Percentiles rank a stretch among this genome's conserved stretches.
These are phyloP conservation scores for Hibiscus tridactylites DNA, from an alignment of 345 rosid species.

Conservation along the genomic window DNA sequence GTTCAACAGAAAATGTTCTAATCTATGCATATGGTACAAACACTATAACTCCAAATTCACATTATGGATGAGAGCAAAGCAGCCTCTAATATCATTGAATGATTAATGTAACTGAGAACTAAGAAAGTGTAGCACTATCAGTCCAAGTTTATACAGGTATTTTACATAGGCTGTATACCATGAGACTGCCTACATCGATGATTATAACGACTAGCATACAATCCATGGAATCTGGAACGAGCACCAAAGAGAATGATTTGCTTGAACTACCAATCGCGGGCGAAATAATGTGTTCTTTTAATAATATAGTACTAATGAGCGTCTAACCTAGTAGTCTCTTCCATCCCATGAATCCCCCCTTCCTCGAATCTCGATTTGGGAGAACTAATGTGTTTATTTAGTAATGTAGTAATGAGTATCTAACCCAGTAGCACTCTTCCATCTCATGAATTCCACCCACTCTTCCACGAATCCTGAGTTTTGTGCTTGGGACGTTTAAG, in stretches of 20 bases:
- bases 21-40: neutral
- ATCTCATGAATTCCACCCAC: neutral
- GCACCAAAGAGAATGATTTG: neutral
- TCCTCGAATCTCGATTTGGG: neutral
- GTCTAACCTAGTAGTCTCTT: neutral
- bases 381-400: neutral
- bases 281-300: neutral
- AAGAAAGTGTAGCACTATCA: neutral
- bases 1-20: neutral
- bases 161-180: neutral
- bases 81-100: neutral
- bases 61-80: neutral
- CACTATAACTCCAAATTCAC: neutral
- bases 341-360: conserved; percentile 1
- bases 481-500: neutral
- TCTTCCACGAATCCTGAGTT: neutral
- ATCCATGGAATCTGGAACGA: neutral
- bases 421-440: neutral
- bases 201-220: neutral
- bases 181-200: neutral
- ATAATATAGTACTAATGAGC: neutral
- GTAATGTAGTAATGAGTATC: neutral
- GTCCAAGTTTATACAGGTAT: neutral
- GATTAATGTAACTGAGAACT: neutral
- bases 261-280: neutral